Evolutionary conservation across 257 asterid species (phyloP).

Genomic region (Solanum phureja): DNA sequence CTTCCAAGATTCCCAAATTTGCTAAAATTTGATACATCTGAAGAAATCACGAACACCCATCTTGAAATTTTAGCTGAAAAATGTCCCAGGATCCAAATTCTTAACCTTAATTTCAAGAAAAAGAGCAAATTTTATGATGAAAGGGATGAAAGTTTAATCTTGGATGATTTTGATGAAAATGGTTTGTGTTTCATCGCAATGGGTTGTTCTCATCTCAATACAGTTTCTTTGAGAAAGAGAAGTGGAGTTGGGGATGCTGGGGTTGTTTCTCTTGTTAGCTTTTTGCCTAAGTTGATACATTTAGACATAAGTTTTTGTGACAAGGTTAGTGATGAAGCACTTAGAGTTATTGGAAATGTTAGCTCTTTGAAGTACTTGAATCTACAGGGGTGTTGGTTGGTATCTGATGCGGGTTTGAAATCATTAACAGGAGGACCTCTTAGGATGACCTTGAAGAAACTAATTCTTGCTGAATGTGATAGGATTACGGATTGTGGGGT

Average conservation of each 20-base stretch:
- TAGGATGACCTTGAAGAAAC: not conserved
- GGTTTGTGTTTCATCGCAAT: constrained; percentile 8
- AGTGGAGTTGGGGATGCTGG: constrained; percentile 8
- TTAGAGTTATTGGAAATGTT: constrained; percentile 10
- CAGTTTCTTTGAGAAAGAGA: constrained; percentile 11
- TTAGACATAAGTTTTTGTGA: constrained; percentile 19
- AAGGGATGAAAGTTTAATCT: not conserved
- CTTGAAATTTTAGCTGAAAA: constrained; percentile 10
- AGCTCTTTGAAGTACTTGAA: constrained; percentile 7
- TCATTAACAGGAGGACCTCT: constrained; percentile 4
- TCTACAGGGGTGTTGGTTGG: constrained; percentile 15
- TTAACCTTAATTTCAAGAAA: constrained; percentile 12
- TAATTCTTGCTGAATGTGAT: constrained; percentile 25
- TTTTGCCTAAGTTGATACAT: constrained; percentile 6
- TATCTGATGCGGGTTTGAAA: constrained; percentile 13
- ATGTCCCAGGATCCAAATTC: constrained; percentile 14
- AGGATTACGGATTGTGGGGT: constrained; percentile 12
- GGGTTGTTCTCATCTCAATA: constrained; percentile 1
- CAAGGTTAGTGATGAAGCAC: constrained; percentile 12
- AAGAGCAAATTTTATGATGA: not conserved
- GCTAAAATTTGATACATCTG: constrained; percentile 2
- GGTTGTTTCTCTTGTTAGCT: constrained; percentile 4
- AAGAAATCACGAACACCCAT: constrained; percentile 1
- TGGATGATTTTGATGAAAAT: constrained; percentile 7
- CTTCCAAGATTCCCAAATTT: constrained; percentile 25